Base-by-base conservation (phyloP, 148 eudicot species). In the Silene conica region DNA sequence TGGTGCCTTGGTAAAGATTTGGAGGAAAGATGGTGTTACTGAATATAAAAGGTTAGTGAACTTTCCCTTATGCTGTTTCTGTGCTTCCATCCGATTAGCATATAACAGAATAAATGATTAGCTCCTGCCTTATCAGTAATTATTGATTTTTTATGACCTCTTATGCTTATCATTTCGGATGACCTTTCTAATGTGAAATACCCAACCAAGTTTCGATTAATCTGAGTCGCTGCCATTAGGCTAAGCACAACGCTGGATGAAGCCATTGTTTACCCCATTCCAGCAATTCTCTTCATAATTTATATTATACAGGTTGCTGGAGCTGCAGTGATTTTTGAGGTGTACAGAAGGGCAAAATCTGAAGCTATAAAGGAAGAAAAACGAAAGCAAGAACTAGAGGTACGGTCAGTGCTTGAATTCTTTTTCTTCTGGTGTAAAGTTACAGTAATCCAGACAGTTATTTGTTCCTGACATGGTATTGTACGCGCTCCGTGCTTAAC, bases 221-320 rank as follows among this genome's bases (percentile, higher is more conserved):
- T 41, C 16, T 48, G 16, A 54, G 64, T 4, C 8, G 50, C 14
- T 48, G 26, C 6, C 5, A 48, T 65, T 73, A 95, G 99, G 89
- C 86, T 95, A 85, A 90, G 87, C 78, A 95, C 99, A 31, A 87
- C 99, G 65, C 64, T 85, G 74, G 92, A 90, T 77, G 99, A 95
- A 95, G 90, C 92, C 71, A 90, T 79, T 74, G 97, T 95, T 69
- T 95, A 92, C 84, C 99, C 99, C 60, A 90, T 95, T 79, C 99
- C 99, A 68, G 99, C 97, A 21, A 85, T 85, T 48, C 96, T 95
- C n/a, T n/a, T n/a, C n/a, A n/a, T n/a, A n/a, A n/a, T n/a, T n/a
- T n/a, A n/a, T n/a, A n/a, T n/a, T n/a, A n/a, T n/a, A n/a, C n/a
- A n/a, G n/a, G n/a, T n/a, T n/a, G n/a, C n/a, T n/a, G n/a, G n/a